Base-by-base conservation (phyloP, 345 rosid species). In the Salix koriyanagi region DNA sequence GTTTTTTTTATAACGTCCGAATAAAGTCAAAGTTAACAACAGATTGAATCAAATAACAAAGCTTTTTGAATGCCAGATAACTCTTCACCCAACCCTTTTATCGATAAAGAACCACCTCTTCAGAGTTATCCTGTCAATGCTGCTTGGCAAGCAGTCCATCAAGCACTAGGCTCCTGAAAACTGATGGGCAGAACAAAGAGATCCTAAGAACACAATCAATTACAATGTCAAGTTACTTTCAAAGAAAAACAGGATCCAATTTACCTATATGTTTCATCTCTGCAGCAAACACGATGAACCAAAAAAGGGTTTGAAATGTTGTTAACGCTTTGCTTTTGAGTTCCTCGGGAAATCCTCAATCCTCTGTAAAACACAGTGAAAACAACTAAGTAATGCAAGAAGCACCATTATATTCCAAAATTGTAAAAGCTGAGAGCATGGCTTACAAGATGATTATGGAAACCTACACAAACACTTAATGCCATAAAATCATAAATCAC, bases 91-190 rank as follows among this genome's bases (percentile, higher is more conserved):
- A 71, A 80, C 83, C 62, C 84, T 84, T 82, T 82, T 86, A 77
- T 87, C 89, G 73, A 82, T 83, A 77, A 87, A 80, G 77, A 85
- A 85, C 87, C 86, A 82, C 88, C 81, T 84, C 81, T 86, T 83
- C 48, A 88, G 69, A 26, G 75, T 64, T 73, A 80, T 88, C 82
- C 82, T 78, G 82, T 84, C 86, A 67, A 79, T 9, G 71, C 71
- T 84, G 67, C 65, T 83, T 32, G 75, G 82, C 66, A 26, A 72
- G 76, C 81, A 81, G 81, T 79, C 88, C 85, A 79, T 87, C 82
- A 83, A 81, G 79, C 72, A 60, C 52, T n/a, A 46, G 67, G 32
- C 48, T 65, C 82, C 78, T 69, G 80, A 68, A 83, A 42, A 70
- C 86, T 75, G 74, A 30, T 58, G 21, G 44, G 15, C 50, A 79